Base-by-base conservation (phyloP, 23 red algal genomes). In the Cyanidiococcus yangmingshanensis region DNA sequence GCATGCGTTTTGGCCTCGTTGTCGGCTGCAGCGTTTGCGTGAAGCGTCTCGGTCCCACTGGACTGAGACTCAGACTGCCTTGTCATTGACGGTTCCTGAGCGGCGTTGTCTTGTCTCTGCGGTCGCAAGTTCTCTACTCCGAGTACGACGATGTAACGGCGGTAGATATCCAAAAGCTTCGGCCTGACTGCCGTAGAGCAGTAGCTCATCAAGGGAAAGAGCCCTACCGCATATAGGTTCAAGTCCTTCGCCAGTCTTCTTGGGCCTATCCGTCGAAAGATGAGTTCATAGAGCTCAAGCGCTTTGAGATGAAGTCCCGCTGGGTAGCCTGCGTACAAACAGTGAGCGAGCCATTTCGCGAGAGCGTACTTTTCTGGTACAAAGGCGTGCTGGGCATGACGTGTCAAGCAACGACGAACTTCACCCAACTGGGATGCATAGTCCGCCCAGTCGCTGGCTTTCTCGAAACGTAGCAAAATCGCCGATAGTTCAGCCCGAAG, bases 231-330 rank as follows among this genome's bases (percentile, higher is more conserved):
- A 54, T 89, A 95, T 45, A 89, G 16, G 31, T 79, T 83, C 32
- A 95, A 74, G 58, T 87, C 83, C 45, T 38, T 50, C 27, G 83
- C 90, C 18, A 95, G 79, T 21, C 74, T 58, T 32, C 76, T 41
- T 2, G 80, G 76, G n/a, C 86, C 86, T 51, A 95, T 86, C 26
- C 90, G 86, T 29, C 58, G 76, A 75, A 95, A 89, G 50, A 95
- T 86, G 15, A 85, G 74, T 18, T 83, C 79, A 40, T 95, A 95
- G 3, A 86, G 85, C 38, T 95, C 90, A 29, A 95, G 75, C 17
- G 90, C 90, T 79, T 95, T 95, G 37, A 95, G 79, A 39, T 95
- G 90, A 0, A 95, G 81, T 3, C 90, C 90, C 37, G 83, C 63
- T 17, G 85, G 90, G 67, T 89, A 80, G 75, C 83, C 88, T 17